These are phyloP conservation scores for Sonneratia alba DNA, from an alignment of 345 rosid genomes.

Conservation along the genomic window DNA sequence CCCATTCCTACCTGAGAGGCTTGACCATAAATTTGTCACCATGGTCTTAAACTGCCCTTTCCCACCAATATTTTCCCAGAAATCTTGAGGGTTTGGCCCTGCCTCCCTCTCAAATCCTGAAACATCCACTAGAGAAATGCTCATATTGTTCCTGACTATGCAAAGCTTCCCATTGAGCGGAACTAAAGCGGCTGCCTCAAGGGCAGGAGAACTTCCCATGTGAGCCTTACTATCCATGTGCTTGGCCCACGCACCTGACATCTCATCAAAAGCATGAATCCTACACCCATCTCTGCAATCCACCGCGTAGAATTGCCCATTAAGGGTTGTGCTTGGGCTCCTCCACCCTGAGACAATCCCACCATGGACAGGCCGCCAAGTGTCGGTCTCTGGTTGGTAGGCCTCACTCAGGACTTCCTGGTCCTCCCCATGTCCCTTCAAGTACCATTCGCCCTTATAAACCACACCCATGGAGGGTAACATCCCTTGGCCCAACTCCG, in stretches of 20 bases:
- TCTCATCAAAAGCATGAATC: conserved; percentile 58
- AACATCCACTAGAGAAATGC: conserved; percentile 55
- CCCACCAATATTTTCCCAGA: conserved; percentile 59
- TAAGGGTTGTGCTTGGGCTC: conserved; percentile 52
- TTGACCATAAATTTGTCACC: conserved; percentile 60
- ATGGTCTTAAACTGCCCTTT: conserved; percentile 59
- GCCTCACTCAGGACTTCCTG: conserved; percentile 59
- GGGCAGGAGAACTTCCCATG: conserved; percentile 52
- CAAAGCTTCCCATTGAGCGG: conserved; percentile 63
- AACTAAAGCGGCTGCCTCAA: conserved; percentile 67
- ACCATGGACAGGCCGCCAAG: conserved; percentile 53
- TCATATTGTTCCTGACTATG: conserved; percentile 62
- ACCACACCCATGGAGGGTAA: conserved; percentile 71
- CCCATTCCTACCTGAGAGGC: conserved; percentile 56
- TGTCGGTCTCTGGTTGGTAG: conserved; percentile 47
- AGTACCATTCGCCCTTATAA: conserved; percentile 55
- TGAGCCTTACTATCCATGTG: conserved; percentile 61
- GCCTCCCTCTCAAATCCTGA: conserved; percentile 32
- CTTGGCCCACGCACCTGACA: conserved; percentile 53
- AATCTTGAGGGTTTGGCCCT: conserved; percentile 36
- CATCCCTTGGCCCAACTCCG: conserved; percentile 75
- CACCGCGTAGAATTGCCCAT: conserved; percentile 56
- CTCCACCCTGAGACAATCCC: conserved; percentile 80
- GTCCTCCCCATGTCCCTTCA: conserved; percentile 65
- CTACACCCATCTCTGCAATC: conserved; percentile 77